A percentile compares a stretch with the other conserved stretches of the same genome.
Conservation (phyloP, 2,329 filamentous ascomycete species). For the Diaporthe eres region DNA sequence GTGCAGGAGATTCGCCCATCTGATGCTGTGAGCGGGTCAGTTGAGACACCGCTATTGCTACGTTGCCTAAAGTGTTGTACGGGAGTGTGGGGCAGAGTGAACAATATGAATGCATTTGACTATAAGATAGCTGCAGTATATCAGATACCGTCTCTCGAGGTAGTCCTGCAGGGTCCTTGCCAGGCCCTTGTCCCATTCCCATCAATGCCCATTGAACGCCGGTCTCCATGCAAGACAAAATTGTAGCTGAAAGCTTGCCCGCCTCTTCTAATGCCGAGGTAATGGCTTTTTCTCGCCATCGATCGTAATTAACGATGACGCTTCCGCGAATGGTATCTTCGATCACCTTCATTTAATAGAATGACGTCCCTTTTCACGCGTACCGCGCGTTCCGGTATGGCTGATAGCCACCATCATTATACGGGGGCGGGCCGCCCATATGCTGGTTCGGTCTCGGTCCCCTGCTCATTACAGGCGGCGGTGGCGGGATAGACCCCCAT, state of each 20-base stretch:
- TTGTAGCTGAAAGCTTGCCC: constrained; percentile 2
- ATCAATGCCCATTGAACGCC: constrained; percentile 37
- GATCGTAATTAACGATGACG: background rate
- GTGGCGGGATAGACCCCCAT: constrained; percentile 29
- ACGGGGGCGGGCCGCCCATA: constrained; percentile 41
- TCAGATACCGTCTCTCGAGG: constrained; percentile 1
- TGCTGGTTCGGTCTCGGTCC: constrained; percentile 5
- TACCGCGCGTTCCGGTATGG: constrained; percentile 29
- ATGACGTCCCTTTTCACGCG: constrained; percentile 23
- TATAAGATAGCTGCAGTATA: constrained; percentile 18
- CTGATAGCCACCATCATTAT: constrained; percentile 34
- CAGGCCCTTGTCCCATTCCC: background rate
- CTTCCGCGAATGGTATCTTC: constrained; percentile 1
- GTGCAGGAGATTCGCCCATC: background rate
- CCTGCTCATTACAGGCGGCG: constrained; percentile 38
- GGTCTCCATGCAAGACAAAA: constrained; percentile 24
- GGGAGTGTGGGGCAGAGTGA: background rate
- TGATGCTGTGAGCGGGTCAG: too few species aligned
- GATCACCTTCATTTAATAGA: background rate
- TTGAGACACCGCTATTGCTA: background rate
- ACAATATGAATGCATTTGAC: constrained; percentile 22
- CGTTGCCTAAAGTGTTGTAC: background rate
- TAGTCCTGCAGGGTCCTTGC: constrained; percentile 5
- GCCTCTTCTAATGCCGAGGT: background rate
- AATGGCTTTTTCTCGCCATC: background rate